Evolutionary conservation across 2,329 filamentous ascomycete species (phyloP), one percentile per base, ranked within the genome.

Genomic region (Emergomyces africanus): DNA sequence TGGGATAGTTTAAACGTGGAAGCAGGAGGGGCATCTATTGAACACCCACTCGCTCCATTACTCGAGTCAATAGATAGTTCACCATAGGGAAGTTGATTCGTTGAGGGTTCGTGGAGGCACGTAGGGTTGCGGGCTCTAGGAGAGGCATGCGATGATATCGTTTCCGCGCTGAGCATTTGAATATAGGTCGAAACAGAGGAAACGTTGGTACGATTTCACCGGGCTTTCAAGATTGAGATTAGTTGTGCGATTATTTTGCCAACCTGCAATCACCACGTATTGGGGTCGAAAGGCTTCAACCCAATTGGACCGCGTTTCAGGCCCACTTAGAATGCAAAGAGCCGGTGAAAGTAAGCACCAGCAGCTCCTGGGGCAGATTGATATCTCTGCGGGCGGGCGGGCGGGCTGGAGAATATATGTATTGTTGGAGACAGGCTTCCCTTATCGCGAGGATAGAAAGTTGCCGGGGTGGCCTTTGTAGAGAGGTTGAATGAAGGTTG

Each of bases 261-360:
- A 57, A 57, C 48, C 42, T 53, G 46, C 30, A 23, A 53, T 58
- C 57, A 58, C 20, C 57, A 58, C 57, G 57, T 57, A 57, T 57
- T 48, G 42, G 54, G 54, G 42, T 28, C 18, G 33, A 18, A 35
- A 49, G 33, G 20, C 18, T 18, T 48, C 5, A n/a, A 57, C 12
- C 50, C 42, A 23, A 57, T 57, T 57, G 55, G 55, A 39, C 30
- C 18, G 55, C 5, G 37, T 18, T 44, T 55, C 39, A 14, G 35
- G 25, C 33, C 30, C 39, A 42, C 12, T 15, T 20, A 30, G 37
- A n/a, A 55, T 28, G 39, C 18, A 44, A 55, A 30, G 20, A 42
- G 28, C 39, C 44, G 12, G 18, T 20, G 39, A 55, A 12, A 5
- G 14, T 18, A 5, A 55, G 25, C 28, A 23, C 54, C 54, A 44